These are phyloP conservation scores for Calonectria naviculata DNA, from an alignment of 2,329 filamentous ascomycete species.

Conservation along the genomic window DNA sequence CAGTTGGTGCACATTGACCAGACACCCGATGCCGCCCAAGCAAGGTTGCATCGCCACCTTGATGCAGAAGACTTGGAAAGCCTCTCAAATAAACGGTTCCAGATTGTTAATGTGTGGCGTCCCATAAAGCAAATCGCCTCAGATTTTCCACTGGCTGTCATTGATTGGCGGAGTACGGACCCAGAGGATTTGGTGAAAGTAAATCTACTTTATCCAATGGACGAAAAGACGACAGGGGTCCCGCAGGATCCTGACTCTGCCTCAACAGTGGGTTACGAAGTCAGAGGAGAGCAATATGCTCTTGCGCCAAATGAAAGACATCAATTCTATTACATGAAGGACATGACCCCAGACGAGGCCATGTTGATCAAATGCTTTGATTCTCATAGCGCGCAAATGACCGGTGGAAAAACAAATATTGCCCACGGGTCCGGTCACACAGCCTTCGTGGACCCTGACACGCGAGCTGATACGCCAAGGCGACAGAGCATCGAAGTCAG, in stretches of 20 bases:
- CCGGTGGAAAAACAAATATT: neutral
- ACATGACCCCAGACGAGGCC: neutral
- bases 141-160: neutral
- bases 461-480: no score
- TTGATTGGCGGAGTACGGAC: neutral
- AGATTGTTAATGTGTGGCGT: neutral
- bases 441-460: neutral
- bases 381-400: neutral
- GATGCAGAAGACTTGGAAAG: neutral
- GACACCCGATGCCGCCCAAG: neutral
- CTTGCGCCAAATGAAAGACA: neutral
- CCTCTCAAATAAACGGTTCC: neutral
- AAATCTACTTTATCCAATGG: neutral
- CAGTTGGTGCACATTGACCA: neutral
- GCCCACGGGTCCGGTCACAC: neutral
- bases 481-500: no score
- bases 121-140: neutral
- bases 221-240: neutral
- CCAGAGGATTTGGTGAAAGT: neutral
- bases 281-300: neutral
- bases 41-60: neutral
- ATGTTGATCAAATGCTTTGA: neutral
- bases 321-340: neutral
- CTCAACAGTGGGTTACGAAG: neutral
- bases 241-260: neutral